phyloP scores from a whole-genome alignment of 2,329 filamentous ascomycete species.

The Fusarium pseudograminearum region DNA sequence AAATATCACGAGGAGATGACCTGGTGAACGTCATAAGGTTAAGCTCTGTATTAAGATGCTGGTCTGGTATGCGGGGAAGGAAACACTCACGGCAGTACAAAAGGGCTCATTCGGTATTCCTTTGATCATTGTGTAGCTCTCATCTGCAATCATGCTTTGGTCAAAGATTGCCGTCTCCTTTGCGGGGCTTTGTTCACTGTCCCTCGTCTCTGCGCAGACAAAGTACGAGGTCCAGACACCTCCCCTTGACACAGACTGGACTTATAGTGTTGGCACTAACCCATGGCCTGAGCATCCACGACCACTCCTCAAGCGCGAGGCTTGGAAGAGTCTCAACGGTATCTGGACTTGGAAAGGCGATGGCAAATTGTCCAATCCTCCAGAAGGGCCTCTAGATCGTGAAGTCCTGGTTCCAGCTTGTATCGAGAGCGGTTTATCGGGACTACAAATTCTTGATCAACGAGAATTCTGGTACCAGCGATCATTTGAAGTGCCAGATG shows the following conservation, averaged over 20 bases:
- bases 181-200: neutral
- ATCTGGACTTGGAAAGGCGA: conserved; percentile 65
- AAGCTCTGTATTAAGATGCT: neutral
- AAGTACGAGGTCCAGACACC: conserved; percentile 56
- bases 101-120: neutral
- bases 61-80: conserved; percentile 9
- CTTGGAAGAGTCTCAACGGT: conserved; percentile 69
- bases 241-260: conserved; percentile 65
- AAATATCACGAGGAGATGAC: conserved; percentile 5
- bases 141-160: conserved; percentile 20
- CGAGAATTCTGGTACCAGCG: conserved; percentile 63
- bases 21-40: conserved; percentile 22
- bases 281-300: conserved; percentile 71
- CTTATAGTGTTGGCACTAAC: conserved; percentile 62
- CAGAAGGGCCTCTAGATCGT: conserved; percentile 27
- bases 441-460: conserved; percentile 58
- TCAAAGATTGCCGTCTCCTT: neutral
- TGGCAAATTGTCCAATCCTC: conserved; percentile 15
- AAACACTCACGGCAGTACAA: neutral
- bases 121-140: neutral
- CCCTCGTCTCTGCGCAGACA: conserved; percentile 13
- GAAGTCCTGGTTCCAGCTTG: conserved; percentile 60
- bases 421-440: conserved; percentile 62
- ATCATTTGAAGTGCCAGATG: conserved; percentile 16
- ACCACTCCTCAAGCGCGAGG: conserved; percentile 65